Evolutionary conservation across 2,329 filamentous ascomycete species (phyloP).

Genomic region (Pseudogymnoascus sp.): DNA sequence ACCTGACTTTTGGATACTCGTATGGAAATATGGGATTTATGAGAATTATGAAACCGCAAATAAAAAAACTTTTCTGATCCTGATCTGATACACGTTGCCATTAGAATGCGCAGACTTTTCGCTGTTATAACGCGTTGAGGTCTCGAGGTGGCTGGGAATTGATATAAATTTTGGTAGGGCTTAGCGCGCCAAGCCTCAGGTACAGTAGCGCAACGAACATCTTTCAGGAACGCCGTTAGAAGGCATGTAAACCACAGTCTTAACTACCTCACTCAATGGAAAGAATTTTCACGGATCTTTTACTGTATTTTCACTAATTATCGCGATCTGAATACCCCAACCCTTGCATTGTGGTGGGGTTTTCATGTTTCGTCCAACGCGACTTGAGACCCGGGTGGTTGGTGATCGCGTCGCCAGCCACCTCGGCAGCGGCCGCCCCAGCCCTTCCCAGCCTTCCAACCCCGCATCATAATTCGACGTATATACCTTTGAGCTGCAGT

Average conservation of each 20-base stretch:
- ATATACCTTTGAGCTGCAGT: slow-evolving; percentile 7
- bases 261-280: not conserved
- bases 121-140: not conserved
- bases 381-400: slow-evolving; percentile 2
- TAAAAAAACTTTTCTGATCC: not conserved
- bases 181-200: not conserved
- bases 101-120: not conserved
- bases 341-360: slow-evolving; percentile 4
- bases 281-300: not conserved
- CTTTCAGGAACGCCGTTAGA: not conserved
- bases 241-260: not conserved
- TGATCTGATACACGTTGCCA: not conserved
- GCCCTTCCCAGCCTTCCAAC: slow-evolving; percentile 6
- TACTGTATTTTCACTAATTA: not conserved
- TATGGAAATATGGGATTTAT: not conserved
- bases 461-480: slow-evolving; percentile 1
- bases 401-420: slow-evolving; percentile 5
- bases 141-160: not conserved
- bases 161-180: not conserved
- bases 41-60: not conserved
- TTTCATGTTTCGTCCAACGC: slow-evolving; percentile 1
- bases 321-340: not conserved
- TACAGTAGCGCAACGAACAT: not conserved
- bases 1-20: not conserved
- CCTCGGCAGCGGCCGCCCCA: slow-evolving; percentile 3